Evolutionary conservation across 371 early-diverging fungal genomes (phyloP).

Genomic region (Parasitella parasitica): DNA sequence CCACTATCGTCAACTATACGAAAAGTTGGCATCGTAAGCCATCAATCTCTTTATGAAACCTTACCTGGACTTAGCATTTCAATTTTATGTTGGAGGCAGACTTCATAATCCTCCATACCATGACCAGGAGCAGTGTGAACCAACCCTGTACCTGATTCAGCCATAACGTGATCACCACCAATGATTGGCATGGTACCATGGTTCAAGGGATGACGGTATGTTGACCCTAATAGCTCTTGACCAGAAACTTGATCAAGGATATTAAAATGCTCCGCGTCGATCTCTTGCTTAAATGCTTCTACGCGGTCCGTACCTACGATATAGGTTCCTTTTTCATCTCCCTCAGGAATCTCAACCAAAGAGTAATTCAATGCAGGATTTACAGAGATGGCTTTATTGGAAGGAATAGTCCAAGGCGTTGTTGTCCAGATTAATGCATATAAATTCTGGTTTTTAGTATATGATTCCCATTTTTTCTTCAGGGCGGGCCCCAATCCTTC

Average conservation of each 20-base stretch:
- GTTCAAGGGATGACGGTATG: conserved; percentile 74
- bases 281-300: conserved; percentile 31
- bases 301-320: conserved; percentile 54
- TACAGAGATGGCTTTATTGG: conserved; percentile 85
- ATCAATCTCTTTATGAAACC: neutral
- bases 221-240: conserved; percentile 57
- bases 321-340: conserved; percentile 27
- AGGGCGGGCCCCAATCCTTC: conserved; percentile 21
- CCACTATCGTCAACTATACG: conserved; percentile 79
- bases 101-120: conserved; percentile 93
- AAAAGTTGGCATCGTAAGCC: neutral
- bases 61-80: conserved; percentile 56
- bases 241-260: conserved; percentile 48
- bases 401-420: conserved; percentile 95
- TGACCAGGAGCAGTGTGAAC: conserved; percentile 97
- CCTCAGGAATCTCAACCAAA: conserved; percentile 39
- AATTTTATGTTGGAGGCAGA: conserved; percentile 63
- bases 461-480: conserved; percentile 23
- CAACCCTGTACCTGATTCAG: conserved; percentile 85
- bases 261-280: neutral
- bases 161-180: conserved; percentile 76
- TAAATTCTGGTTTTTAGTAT: conserved; percentile 14
- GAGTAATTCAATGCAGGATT: conserved; percentile 75
- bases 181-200: conserved; percentile 50
- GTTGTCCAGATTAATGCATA: conserved; percentile 91